phyloP scores from a whole-genome alignment of 192 early-diverging fungal species.

The Borealophlyctis nickersoniae region DNA sequence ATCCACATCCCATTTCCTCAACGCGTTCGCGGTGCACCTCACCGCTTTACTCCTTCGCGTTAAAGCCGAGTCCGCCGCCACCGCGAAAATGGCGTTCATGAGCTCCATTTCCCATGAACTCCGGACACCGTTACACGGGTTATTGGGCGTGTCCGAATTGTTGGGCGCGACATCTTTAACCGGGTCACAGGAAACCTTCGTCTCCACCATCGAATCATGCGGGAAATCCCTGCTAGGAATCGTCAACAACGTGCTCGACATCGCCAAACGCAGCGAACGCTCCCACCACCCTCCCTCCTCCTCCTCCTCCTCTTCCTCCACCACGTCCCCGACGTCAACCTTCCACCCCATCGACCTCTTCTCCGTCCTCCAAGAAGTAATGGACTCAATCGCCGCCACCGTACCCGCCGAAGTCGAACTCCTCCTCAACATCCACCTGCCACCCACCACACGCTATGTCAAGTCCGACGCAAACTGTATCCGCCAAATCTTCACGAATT shows the following conservation, averaged over 20 bases:
- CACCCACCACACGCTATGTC: slow-evolving; percentile 2
- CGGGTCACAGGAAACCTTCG: slow-evolving; percentile 29
- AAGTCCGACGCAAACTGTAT: slow-evolving; percentile 31
- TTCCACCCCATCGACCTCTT: too few relatives aligned
- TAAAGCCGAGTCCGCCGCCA: slow-evolving; percentile 44
- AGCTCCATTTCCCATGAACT: slow-evolving; percentile 50
- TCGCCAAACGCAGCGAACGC: slow-evolving; percentile 26
- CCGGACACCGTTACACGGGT: slow-evolving; percentile 50
- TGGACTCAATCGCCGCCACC: slow-evolving; percentile 17
- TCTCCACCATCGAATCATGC: slow-evolving; percentile 37
- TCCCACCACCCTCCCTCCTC: not conserved
- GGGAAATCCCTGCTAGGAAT: slow-evolving; percentile 32
- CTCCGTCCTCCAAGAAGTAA: slow-evolving; percentile 19
- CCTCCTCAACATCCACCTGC: slow-evolving; percentile 7
- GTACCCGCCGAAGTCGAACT: slow-evolving; percentile 13
- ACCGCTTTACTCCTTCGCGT: slow-evolving; percentile 39
- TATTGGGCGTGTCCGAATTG: slow-evolving; percentile 47
- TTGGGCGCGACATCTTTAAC: slow-evolving; percentile 26
- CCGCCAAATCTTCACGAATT: slow-evolving; percentile 38
- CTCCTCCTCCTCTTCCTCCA: not conserved
- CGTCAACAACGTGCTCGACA: slow-evolving; percentile 39
- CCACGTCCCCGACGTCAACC: not conserved
- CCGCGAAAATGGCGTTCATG: slow-evolving; percentile 48
- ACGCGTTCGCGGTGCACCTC: slow-evolving; percentile 47
- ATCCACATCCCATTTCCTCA: slow-evolving; percentile 43